Percentiles rank a stretch among this genome's conserved stretches.
These are phyloP conservation scores for Eragrostis tef DNA, from an alignment of 202 grass and related monocot species.

Conservation along the genomic window DNA sequence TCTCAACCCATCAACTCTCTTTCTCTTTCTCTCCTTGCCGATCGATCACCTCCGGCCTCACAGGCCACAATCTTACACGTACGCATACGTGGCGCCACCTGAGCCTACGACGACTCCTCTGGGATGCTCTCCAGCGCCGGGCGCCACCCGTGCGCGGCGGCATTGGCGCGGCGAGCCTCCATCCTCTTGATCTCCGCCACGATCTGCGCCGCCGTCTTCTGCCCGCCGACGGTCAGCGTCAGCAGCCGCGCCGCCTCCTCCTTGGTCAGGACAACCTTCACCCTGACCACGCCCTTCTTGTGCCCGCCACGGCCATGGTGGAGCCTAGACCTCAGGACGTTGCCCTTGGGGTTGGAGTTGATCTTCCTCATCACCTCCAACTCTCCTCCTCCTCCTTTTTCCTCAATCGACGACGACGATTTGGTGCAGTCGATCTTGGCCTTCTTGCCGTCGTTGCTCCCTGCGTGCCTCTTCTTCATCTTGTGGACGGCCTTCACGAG, in stretches of 20 bases:
- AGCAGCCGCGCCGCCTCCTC: constrained; percentile 78
- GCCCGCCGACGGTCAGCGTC: constrained; percentile 57
- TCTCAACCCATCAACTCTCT: constrained; percentile 47
- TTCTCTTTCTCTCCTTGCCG: background rate
- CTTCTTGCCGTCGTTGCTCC: background rate
- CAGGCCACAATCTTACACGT: background rate
- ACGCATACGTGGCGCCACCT: background rate
- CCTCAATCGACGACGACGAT: background rate
- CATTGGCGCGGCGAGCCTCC: constrained; percentile 48
- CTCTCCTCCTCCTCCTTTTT: background rate
- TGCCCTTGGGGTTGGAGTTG: constrained; percentile 9
- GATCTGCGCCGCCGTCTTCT: constrained; percentile 62
- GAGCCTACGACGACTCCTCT: constrained; percentile 52
- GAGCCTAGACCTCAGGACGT: constrained; percentile 15
- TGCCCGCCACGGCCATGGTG: background rate
- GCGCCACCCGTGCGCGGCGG: constrained; percentile 50
- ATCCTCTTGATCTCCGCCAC: constrained; percentile 69
- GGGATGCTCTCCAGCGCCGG: constrained; percentile 79
- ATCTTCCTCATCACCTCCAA: background rate
- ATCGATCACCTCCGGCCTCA: background rate
- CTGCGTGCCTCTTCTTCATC: constrained; percentile 40
- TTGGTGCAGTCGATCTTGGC: constrained; percentile 27
- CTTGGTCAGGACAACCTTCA: constrained; percentile 91
- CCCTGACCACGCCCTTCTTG: constrained; percentile 57
- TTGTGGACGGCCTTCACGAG: constrained; percentile 52